Percentiles rank a stretch among this genome's conserved stretches.
Conservation (phyloP, 768 basidiomycete species). For the Leucocoprinus leucothites region DNA sequence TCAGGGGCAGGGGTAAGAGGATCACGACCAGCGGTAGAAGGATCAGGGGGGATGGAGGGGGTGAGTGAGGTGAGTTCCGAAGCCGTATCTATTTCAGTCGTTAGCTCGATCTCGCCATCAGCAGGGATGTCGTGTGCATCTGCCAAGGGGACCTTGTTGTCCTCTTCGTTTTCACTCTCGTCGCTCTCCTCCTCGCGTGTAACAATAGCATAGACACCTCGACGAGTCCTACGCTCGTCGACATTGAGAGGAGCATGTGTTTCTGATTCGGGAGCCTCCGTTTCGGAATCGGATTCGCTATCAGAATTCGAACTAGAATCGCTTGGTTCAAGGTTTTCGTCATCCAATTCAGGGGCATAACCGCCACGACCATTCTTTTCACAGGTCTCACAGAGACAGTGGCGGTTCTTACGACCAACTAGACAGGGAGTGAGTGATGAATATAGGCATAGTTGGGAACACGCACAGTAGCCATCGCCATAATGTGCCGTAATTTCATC, state of each 20-base stretch:
- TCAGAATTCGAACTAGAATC: conserved; percentile 32
- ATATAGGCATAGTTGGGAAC: conserved; percentile 7
- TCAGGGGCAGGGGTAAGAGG: conserved; percentile 30
- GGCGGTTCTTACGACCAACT: conserved; percentile 39
- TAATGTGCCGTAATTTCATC: conserved; percentile 91
- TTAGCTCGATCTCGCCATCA: conserved; percentile 54
- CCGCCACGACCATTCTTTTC: conserved; percentile 75
- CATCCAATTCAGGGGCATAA: conserved; percentile 59
- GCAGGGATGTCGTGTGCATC: conserved; percentile 42
- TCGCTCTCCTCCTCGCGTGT: conserved; percentile 60
- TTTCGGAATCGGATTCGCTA: conserved; percentile 46
- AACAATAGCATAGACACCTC: conserved; percentile 76
- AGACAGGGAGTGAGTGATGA: conserved; percentile 13
- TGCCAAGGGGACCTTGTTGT: conserved; percentile 41
- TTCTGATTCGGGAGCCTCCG: conserved; percentile 41
- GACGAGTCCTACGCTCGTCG: conserved; percentile 76
- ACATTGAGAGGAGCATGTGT: conserved; percentile 48
- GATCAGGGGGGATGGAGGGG: conserved; percentile 31
- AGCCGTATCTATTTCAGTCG: conserved; percentile 44
- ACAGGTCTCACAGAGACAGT: conserved; percentile 84
- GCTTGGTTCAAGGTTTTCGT: conserved; percentile 37
- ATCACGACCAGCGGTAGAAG: conserved; percentile 27
- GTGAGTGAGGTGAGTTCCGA: conserved; percentile 44
- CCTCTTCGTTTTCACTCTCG: conserved; percentile 57
- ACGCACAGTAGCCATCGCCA: conserved; percentile 87